Base-by-base conservation (phyloP, 2,329 filamentous ascomycete genomes). In the Exophiala oligosperma region DNA sequence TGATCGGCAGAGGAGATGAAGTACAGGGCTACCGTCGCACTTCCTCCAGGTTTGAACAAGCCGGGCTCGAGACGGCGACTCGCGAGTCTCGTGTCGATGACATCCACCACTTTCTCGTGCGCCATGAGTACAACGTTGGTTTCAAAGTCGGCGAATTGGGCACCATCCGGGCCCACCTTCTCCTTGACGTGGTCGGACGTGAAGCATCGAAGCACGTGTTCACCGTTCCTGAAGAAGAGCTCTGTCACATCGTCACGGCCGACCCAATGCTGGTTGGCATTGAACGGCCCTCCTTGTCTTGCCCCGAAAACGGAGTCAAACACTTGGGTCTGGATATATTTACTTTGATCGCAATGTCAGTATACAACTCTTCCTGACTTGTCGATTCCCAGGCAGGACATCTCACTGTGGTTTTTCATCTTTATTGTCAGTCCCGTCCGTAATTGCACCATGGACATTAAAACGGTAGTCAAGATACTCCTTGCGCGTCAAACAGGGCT, bases 161-260 rank as follows among this genome's bases (percentile, higher is more conserved):
- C 44, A 17, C 44, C 44, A 26, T 48, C 44, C 12, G 44, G 44
- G n/a, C 44, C 44, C 12, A 48, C 44, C 23, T 48, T 48, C 23
- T 48, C n/a, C n/a, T 48, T 17, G 23, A 48, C 44, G 12, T 48
- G 23, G 44, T 26, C 23, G 44, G 44, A 48, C 44, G 44, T 21
- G 44, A 48, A 48, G n/a, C 44, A 48, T 8, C 44, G 44, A 26
- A 48, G 44, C 44, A 48, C 44, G 23, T 48, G 44, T 14, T 48
- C 44, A 7, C 44, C 21, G 26, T 48, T n/a, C 12, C 44, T 48
- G 44, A 48, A 48, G 44, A 17, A 48, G 44, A 48, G 14, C 12
- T 48, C 44, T 26, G 44, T 48, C 12, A 26, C 23, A 48, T 48
- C 44, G 26, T 48, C 44, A 26, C 44, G 44, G 14, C 44, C 44